Conservation (phyloP, 257 asterid genomes). For the Lavandula angustifolia region DNA sequence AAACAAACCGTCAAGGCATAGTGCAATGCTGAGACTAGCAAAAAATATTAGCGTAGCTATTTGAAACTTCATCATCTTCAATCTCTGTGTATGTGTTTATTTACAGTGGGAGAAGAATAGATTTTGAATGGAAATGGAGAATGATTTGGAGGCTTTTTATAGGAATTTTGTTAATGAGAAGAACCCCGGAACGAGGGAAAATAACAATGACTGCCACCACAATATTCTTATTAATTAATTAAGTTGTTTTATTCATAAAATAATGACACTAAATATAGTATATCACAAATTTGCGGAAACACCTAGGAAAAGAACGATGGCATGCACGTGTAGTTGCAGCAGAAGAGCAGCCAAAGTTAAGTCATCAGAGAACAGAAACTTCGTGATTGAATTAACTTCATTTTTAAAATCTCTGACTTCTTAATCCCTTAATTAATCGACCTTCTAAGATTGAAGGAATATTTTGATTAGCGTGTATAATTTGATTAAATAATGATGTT, state of each 20-base stretch:
- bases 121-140: conserved; percentile 32
- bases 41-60: conserved; percentile 28
- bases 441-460: conserved; percentile 32
- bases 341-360: conserved; percentile 12
- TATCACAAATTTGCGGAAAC: not conserved
- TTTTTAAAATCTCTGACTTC: not conserved
- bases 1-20: conserved; percentile 45
- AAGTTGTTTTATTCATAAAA: no score
- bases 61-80: conserved; percentile 39
- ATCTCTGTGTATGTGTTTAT: not conserved
- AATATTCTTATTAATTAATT: not conserved
- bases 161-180: conserved; percentile 27
- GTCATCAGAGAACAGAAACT: not conserved
- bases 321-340: conserved; percentile 39
- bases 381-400: conserved; percentile 4
- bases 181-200: conserved; percentile 26
- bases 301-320: not conserved
- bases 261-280: no score
- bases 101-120: not conserved
- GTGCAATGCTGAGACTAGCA: conserved; percentile 34
- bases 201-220: conserved; percentile 39
- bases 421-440: conserved; percentile 7
- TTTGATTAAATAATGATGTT: not conserved
- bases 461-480: conserved; percentile 29
- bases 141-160: conserved; percentile 44